Conservation (phyloP, 106 monocot species). For the Chionographis japonica region DNA sequence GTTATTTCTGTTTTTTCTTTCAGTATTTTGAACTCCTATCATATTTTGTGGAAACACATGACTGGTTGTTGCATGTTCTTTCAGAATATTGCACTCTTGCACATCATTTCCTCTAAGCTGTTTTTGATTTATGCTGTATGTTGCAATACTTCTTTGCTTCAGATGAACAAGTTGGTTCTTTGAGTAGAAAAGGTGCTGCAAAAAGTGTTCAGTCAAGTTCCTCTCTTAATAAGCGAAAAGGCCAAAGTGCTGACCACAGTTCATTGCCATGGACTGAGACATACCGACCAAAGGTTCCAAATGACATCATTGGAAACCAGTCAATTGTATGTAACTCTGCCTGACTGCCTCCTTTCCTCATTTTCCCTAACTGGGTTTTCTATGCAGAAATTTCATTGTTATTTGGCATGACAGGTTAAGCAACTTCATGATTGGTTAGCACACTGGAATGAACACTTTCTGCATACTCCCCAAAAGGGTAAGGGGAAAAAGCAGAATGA, state of each 20-base stretch:
- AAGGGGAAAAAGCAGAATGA: slow-evolving; percentile 81
- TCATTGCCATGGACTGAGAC: slow-evolving; percentile 92
- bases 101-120: too few species aligned
- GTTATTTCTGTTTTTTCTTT: too few species aligned
- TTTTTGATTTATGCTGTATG: neutral
- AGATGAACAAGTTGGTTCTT: slow-evolving; percentile 28
- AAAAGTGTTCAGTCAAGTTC: slow-evolving; percentile 20
- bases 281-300: slow-evolving; percentile 74
- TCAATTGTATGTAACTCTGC: slow-evolving; percentile 57
- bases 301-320: slow-evolving; percentile 94
- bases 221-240: slow-evolving; percentile 50
- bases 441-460: slow-evolving; percentile 69
- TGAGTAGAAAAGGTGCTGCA: slow-evolving; percentile 27
- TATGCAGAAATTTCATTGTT: slow-evolving; percentile 10
- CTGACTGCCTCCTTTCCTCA: neutral
- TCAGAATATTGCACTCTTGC: too few species aligned
- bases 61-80: too few species aligned
- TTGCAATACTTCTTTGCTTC: neutral
- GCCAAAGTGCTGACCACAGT: slow-evolving; percentile 20
- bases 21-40: too few species aligned
- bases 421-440: slow-evolving; percentile 95
- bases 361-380: slow-evolving; percentile 1
- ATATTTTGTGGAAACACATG: too few species aligned
- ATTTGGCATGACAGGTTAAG: slow-evolving; percentile 49
- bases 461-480: slow-evolving; percentile 58